Percentiles rank a stretch among this genome's conserved stretches.
Evolutionary conservation across 805 yeast genomes (phyloP).

Genomic region (Ogataea corticis): DNA sequence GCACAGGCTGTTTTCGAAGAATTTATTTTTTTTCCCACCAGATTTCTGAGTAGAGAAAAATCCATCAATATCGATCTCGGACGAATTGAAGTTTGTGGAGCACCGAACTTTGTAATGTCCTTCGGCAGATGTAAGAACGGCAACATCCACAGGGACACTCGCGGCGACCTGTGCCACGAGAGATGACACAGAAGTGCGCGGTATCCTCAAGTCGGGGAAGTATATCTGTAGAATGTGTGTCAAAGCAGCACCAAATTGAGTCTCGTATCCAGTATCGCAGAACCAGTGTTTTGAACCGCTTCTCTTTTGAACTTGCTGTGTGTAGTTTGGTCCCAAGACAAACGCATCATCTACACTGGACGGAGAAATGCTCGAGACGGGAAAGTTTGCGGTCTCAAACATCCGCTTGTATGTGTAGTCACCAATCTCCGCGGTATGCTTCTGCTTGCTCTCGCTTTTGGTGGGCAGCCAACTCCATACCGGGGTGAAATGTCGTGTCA

Average conservation of each 20-base stretch:
- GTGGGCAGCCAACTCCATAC: constrained; percentile 2
- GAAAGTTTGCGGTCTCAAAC: not conserved
- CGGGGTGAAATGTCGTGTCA: constrained; percentile 1
- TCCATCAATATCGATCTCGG: not conserved
- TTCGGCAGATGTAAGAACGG: not conserved
- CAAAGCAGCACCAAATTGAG: not conserved
- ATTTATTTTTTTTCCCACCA: not conserved
- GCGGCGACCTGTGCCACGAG: not conserved
- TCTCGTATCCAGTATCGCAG: not conserved
- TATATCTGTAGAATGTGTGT: not conserved
- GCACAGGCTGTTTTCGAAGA: not conserved
- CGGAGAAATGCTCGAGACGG: not conserved
- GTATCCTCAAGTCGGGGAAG: not conserved
- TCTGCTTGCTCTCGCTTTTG: not conserved
- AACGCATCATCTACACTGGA: not conserved
- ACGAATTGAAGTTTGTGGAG: not conserved
- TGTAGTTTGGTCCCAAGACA: too few species aligned
- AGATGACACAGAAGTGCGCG: not conserved
- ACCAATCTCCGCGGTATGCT: not conserved
- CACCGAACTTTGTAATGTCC: not conserved
- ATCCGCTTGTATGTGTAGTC: not conserved
- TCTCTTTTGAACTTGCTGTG: not conserved
- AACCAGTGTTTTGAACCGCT: not conserved
- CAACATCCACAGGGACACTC: not conserved
- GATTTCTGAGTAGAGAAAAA: not conserved